phyloP scores from a whole-genome alignment of 305 asterid genomes.

The Fraxinus dipetala region DNA sequence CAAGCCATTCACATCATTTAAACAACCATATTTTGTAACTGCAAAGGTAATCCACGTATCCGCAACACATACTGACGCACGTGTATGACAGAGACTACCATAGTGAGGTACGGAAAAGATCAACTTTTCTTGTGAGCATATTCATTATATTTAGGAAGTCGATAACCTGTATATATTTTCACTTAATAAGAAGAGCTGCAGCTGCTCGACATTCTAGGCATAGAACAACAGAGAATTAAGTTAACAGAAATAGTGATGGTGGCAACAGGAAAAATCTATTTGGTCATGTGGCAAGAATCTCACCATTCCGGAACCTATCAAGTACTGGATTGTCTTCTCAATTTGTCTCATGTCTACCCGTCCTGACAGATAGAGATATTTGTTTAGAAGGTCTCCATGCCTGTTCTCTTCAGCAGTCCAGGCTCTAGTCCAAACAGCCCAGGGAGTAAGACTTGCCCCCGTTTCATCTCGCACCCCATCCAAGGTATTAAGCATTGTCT shows the following conservation, averaged over 20 bases:
- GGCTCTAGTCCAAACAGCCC: slow-evolving; percentile 76
- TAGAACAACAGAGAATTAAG: background rate
- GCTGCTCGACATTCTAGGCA: background rate
- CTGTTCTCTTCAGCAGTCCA: slow-evolving; percentile 75
- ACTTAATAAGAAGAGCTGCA: background rate
- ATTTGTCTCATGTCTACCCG: slow-evolving; percentile 63
- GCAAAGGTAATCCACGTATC: background rate
- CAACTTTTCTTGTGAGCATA: background rate
- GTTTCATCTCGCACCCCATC: slow-evolving; percentile 31
- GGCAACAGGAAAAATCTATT: too few species aligned
- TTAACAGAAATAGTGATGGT: background rate
- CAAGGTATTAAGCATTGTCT: slow-evolving; percentile 54
- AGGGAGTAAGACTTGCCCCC: slow-evolving; percentile 60
- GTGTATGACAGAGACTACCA: background rate
- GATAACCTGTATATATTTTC: background rate
- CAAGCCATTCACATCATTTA: background rate
- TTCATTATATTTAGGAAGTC: background rate
- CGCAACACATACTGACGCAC: background rate
- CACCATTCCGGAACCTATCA: slow-evolving; percentile 73
- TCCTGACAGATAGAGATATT: slow-evolving; percentile 55
- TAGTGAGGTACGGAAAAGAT: background rate
- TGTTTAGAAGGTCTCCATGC: slow-evolving; percentile 65
- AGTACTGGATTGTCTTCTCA: slow-evolving; percentile 63
- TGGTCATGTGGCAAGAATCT: slow-evolving; percentile 17
- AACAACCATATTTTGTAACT: background rate